These are phyloP conservation scores for Escallonia rubra DNA, from an alignment of 129 eudicot species.

Conservation along the genomic window DNA sequence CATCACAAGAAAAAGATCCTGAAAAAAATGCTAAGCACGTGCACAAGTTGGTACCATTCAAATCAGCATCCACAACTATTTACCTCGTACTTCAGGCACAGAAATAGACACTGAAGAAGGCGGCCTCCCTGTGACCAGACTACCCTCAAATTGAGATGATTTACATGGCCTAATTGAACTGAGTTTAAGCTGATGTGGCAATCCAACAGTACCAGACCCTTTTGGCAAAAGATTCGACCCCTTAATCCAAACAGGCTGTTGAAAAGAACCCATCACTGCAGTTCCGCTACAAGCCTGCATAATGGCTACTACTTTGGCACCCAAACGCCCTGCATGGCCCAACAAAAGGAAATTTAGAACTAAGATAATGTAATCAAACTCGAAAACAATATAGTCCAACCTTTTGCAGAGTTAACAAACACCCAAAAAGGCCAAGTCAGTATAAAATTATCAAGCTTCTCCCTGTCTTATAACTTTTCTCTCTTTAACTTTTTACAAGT, in stretches of 20 bases:
- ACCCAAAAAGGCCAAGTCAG: too few relatives aligned
- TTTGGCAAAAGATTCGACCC: constrained; percentile 35
- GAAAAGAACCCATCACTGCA: constrained; percentile 55
- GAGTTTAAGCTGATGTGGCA: constrained; percentile 26
- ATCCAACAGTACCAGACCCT: constrained; percentile 25
- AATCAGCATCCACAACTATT: not conserved
- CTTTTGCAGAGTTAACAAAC: too few relatives aligned
- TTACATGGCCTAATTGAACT: constrained; percentile 44
- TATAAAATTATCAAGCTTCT: too few relatives aligned
- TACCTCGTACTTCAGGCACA: constrained; percentile 54
- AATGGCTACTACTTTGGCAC: constrained; percentile 5
- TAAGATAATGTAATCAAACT: too few relatives aligned
- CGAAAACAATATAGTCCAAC: too few relatives aligned
- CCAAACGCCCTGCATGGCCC: not conserved
- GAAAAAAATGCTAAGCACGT: not conserved
- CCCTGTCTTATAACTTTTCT: too few relatives aligned
- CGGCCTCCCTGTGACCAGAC: constrained; percentile 52
- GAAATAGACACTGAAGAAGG: constrained; percentile 47
- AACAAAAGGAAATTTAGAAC: not conserved
- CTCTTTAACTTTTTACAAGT: too few relatives aligned
- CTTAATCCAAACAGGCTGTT: constrained; percentile 51
- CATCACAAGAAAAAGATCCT: not conserved
- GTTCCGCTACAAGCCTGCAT: constrained; percentile 70
- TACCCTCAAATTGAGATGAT: constrained; percentile 44
- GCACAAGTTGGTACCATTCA: not conserved